phyloP scores from a whole-genome alignment of 768 basidiomycete species.

The Psilocybe sp. region DNA sequence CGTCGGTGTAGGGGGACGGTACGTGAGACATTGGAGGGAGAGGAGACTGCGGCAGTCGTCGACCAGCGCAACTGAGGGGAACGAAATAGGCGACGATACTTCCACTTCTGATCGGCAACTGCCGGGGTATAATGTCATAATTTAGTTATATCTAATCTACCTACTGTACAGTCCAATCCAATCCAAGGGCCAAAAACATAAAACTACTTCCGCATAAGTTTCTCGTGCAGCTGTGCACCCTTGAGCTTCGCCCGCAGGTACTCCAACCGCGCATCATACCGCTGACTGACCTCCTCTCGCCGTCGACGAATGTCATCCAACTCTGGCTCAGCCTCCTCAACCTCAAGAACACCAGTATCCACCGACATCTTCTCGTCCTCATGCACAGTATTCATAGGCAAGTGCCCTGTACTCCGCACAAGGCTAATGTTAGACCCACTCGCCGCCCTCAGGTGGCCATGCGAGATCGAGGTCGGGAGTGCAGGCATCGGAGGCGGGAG shows the following conservation, averaged over 20 bases:
- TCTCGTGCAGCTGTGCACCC: constrained; percentile 81
- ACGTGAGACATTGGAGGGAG: constrained; percentile 23
- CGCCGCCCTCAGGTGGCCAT: constrained; percentile 30
- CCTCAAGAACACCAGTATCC: constrained; percentile 22
- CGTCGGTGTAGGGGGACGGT: constrained; percentile 30
- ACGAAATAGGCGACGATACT: constrained; percentile 11
- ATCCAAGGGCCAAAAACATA: constrained; percentile 3
- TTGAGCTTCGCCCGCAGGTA: constrained; percentile 81
- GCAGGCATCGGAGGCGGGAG: constrained; percentile 35
- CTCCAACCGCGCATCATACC: constrained; percentile 76
- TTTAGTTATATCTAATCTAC: constrained; percentile 13
- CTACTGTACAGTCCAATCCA: constrained; percentile 1
- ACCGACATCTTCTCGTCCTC: constrained; percentile 39
- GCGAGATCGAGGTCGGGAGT: constrained; percentile 23
- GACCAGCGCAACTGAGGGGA: constrained; percentile 20
- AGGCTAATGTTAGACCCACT: constrained; percentile 48
- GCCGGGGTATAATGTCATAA: constrained; percentile 19
- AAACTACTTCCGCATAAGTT: constrained; percentile 59
- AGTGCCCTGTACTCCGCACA: constrained; percentile 43
- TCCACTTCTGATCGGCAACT: constrained; percentile 21
- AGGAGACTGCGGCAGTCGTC: constrained; percentile 17
- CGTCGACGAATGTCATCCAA: constrained; percentile 68
- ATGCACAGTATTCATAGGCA: constrained; percentile 48
- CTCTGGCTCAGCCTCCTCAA: constrained; percentile 48
- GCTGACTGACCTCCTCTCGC: constrained; percentile 64